Conservation (phyloP, 768 basidiomycete genomes). For the Leccinum incarnatum region DNA sequence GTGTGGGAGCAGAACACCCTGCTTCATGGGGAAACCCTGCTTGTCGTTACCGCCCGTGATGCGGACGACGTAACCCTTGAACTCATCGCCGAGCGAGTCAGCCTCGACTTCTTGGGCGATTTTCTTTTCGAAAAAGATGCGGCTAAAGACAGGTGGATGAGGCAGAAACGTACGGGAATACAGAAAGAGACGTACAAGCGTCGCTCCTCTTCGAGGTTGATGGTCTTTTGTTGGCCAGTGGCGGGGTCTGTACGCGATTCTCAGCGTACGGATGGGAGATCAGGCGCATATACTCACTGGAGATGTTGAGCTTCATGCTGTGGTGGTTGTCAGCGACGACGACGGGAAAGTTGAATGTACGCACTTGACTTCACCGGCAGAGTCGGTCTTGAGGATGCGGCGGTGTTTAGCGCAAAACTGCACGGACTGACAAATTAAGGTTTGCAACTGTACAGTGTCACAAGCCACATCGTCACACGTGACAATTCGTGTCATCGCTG, state of each 20-base stretch:
- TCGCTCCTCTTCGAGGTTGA: slow-evolving; percentile 92
- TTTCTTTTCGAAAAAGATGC: slow-evolving; percentile 96
- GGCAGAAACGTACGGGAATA: background rate
- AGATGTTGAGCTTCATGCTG: slow-evolving; percentile 97
- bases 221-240: slow-evolving; percentile 94
- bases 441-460: slow-evolving; percentile 60
- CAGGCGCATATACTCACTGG: slow-evolving; percentile 56
- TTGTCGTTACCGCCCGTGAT: slow-evolving; percentile 99
- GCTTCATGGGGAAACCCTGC: slow-evolving; percentile 99
- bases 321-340: background rate
- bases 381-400: slow-evolving; percentile 26
- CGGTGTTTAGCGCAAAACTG: background rate
- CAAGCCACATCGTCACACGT: slow-evolving; percentile 33
- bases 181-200: slow-evolving; percentile 53
- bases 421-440: slow-evolving; percentile 45
- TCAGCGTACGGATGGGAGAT: slow-evolving; percentile 9
- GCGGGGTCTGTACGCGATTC: slow-evolving; percentile 69
- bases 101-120: slow-evolving; percentile 93
- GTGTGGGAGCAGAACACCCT: slow-evolving; percentile 93
- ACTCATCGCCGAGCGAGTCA: slow-evolving; percentile 92
- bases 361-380: slow-evolving; percentile 39
- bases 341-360: background rate
- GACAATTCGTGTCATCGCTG: slow-evolving; percentile 25
- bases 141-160: slow-evolving; percentile 45
- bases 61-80: slow-evolving; percentile 94